Base-by-base conservation (phyloP, 116 monocot genomes). In the Phalaenopsis hybrid region DNA sequence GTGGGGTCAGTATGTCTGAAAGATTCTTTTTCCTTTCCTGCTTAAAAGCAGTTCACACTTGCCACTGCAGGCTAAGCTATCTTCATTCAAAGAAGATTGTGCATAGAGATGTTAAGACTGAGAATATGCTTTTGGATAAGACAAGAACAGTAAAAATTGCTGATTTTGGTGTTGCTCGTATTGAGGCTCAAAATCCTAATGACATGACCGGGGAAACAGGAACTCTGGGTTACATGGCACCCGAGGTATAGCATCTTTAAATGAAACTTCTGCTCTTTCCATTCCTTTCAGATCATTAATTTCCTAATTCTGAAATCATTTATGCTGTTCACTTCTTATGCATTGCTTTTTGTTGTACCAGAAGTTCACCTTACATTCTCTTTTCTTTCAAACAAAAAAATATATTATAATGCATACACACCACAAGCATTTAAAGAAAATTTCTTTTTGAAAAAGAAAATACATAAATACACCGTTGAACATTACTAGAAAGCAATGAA, bases 191-290 rank as follows among this genome's bases (percentile, higher is more conserved):
- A 72, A 96, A 96, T 81, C 94, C 94, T 33, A 89, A 90, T 79
- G 96, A 96, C 57, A 95, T 95, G 95, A 95, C 95, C 8, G 95
- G 95, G 25, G 95, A 95, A 80, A 95, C 95, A 43, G 95, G 95
- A 80, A 95, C 95, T 0, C 91, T 92, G 69, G 95, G 95, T 61
- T 95, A 95, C 86, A 95, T 95, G 95, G 95, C 95, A 43, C 95
- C 95, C 44, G 95, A 95, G 95, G 95, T 95, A 79, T 57, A 69
- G 11, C 7, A 28, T 69, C 31, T 28, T 6, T 33, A 69, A 69
- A 28, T 48, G 48, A 48, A 48, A 48, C 31, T 69, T 28, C 7
- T 31, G 11, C 1, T 34, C 31, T 31, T 69, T 31, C 12, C 69
- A 31, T 69, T 23, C 25, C 59, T 59, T 59, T 2, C 16, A 20